A percentile compares a stretch with the other conserved stretches of the same genome.
These are phyloP conservation scores for Lepidium sativum DNA, from an alignment of 345 rosid genomes.

Conservation along the genomic window DNA sequence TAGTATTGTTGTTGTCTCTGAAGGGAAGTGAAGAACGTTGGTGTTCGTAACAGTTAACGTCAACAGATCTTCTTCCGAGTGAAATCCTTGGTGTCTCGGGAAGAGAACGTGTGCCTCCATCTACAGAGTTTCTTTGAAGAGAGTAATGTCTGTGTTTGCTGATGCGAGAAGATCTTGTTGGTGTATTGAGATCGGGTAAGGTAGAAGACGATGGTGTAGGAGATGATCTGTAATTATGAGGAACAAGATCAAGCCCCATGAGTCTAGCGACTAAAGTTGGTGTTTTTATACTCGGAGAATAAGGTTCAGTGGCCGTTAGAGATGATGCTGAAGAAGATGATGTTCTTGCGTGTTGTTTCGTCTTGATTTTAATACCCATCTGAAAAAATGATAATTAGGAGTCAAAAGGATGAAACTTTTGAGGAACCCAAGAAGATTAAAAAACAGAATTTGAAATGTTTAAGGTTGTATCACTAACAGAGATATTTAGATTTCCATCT, in stretches of 20 bases:
- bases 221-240: constrained; percentile 45
- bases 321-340: constrained; percentile 19
- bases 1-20: constrained; percentile 38
- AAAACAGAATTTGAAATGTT: constrained; percentile 10
- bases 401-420: constrained; percentile 16
- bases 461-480: constrained; percentile 33
- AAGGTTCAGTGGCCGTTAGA: constrained; percentile 8
- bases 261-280: constrained; percentile 84
- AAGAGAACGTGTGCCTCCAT: constrained; percentile 52
- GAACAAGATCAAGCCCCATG: constrained; percentile 93
- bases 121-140: constrained; percentile 34
- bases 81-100: constrained; percentile 87
- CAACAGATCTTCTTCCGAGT: constrained; percentile 58
- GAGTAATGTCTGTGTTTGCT: constrained; percentile 26
- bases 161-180: constrained; percentile 13
- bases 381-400: constrained; percentile 16
- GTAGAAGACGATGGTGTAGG: constrained; percentile 31
- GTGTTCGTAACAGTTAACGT: constrained; percentile 41
- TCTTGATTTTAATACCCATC: constrained; percentile 75
- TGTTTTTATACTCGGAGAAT: constrained; percentile 68
- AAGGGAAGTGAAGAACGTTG: constrained; percentile 74
- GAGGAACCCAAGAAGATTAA: constrained; percentile 23
- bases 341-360: constrained; percentile 31
- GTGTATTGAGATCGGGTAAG: constrained; percentile 11
- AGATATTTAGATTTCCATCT: constrained; percentile 38